A percentile compares a stretch with the other conserved stretches of the same genome.
Conservation (phyloP, 202 grass and related monocot species). For the Sporobolus alterniflorus region DNA sequence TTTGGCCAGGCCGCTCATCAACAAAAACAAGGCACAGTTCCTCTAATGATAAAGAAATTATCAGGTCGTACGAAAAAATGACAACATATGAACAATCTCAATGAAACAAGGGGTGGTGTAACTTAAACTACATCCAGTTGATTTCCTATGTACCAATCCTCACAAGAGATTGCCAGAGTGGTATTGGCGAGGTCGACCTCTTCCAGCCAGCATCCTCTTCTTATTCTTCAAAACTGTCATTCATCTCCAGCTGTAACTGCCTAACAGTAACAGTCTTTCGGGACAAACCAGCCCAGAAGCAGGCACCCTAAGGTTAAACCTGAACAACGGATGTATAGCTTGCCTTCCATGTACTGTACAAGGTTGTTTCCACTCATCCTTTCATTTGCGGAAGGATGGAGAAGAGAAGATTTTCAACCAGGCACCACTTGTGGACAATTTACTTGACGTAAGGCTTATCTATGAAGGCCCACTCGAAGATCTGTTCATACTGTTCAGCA, state of each 20-base stretch:
- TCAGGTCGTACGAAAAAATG: background rate
- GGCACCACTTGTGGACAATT: background rate
- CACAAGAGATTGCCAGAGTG: conserved; percentile 18
- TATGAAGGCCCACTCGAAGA: conserved; percentile 85
- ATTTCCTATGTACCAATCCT: conserved; percentile 21
- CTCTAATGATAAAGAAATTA: conserved; percentile 8
- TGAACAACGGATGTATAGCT: background rate
- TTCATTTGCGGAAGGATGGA: background rate
- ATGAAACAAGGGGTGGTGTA: background rate
- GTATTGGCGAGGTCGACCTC: background rate
- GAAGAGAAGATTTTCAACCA: conserved; percentile 4
- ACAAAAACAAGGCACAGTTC: background rate
- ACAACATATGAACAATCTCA: conserved; percentile 26
- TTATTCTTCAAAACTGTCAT: conserved; percentile 38
- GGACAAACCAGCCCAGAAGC: conserved; percentile 20
- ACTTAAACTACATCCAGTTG: conserved; percentile 23
- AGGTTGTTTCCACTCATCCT: background rate
- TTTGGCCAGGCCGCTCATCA: background rate
- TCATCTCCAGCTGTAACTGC: background rate
- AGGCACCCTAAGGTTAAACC: background rate
- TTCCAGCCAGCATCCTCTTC: conserved; percentile 6
- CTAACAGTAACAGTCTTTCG: background rate
- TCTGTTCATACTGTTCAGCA: conserved; percentile 84
- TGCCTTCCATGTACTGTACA: conserved; percentile 46
- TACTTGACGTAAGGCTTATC: conserved; percentile 80